These are phyloP conservation scores for Adansonia madagascariensis DNA, from an alignment of 441 rosid genomes.

Conservation along the genomic window DNA sequence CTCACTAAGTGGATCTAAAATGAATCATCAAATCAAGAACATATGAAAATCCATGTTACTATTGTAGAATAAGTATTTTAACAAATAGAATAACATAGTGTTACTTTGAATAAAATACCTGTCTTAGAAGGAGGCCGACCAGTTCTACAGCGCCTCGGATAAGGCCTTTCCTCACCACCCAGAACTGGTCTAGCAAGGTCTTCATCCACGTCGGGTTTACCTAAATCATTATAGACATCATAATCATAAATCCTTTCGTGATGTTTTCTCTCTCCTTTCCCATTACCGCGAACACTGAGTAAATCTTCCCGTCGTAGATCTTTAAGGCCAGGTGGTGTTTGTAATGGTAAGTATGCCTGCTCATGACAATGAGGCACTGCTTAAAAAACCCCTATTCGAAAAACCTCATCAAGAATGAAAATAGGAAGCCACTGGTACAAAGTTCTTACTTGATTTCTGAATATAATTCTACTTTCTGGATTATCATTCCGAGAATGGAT, in stretches of 20 bases:
- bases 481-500: constrained; percentile 71
- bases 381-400: background rate
- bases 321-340: constrained; percentile 74
- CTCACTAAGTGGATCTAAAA: constrained; percentile 66
- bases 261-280: constrained; percentile 68
- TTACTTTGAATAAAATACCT: constrained; percentile 44
- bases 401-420: background rate
- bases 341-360: constrained; percentile 73
- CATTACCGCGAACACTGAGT: constrained; percentile 65
- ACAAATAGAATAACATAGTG: constrained; percentile 2
- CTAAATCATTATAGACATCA: constrained; percentile 79
- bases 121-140: constrained; percentile 70
- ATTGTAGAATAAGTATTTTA: constrained; percentile 23
- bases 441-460: constrained; percentile 66
- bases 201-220: constrained; percentile 76
- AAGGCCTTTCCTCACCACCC: constrained; percentile 65
- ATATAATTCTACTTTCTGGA: constrained; percentile 79
- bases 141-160: constrained; percentile 90
- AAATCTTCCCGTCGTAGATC: constrained; percentile 78
- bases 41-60: constrained; percentile 1
- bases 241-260: constrained; percentile 85
- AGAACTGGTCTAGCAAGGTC: constrained; percentile 70
- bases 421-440: background rate
- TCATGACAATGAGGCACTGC: constrained; percentile 23
- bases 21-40: constrained; percentile 23